These are phyloP conservation scores for Marasmius fiardii DNA, from an alignment of 1,284 basidiomycete genomes.

Conservation along the genomic window DNA sequence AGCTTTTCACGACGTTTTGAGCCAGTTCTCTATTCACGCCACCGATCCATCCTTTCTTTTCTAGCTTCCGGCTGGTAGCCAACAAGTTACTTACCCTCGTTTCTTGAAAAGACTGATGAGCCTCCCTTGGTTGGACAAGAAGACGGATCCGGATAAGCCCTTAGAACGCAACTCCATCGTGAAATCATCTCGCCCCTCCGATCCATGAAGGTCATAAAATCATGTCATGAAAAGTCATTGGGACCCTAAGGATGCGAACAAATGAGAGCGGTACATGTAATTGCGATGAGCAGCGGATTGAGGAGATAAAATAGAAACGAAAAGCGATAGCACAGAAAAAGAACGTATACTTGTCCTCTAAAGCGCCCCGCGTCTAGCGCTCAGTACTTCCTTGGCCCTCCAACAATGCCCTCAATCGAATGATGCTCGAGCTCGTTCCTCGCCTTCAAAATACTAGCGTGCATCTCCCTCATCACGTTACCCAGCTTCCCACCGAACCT, in stretches of 20 bases:
- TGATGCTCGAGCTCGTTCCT: constrained; percentile 90
- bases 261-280: neutral
- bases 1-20: too few species aligned
- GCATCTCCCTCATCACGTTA: constrained; percentile 94
- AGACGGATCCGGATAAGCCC: too few species aligned
- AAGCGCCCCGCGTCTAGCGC: neutral
- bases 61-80: too few species aligned
- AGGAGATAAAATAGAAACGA: neutral
- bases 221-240: constrained; percentile 1
- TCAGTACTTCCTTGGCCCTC: constrained; percentile 26
- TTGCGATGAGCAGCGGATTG: neutral
- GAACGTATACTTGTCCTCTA: neutral
- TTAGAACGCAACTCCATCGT: too few species aligned
- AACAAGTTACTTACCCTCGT: too few species aligned
- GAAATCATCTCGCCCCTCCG: too few species aligned
- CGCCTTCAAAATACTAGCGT: constrained; percentile 88
- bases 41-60: too few species aligned
- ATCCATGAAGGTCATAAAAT: neutral
- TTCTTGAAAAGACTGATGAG: too few species aligned
- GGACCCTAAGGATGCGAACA: neutral
- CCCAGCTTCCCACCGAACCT: constrained; percentile 92
- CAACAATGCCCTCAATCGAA: constrained; percentile 55
- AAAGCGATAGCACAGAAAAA: neutral
- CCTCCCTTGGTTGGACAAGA: too few species aligned
- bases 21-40: too few species aligned